Evolutionary conservation across 352 stramenopile species (phyloP).

Genomic region (Plasmopara muralis): DNA sequence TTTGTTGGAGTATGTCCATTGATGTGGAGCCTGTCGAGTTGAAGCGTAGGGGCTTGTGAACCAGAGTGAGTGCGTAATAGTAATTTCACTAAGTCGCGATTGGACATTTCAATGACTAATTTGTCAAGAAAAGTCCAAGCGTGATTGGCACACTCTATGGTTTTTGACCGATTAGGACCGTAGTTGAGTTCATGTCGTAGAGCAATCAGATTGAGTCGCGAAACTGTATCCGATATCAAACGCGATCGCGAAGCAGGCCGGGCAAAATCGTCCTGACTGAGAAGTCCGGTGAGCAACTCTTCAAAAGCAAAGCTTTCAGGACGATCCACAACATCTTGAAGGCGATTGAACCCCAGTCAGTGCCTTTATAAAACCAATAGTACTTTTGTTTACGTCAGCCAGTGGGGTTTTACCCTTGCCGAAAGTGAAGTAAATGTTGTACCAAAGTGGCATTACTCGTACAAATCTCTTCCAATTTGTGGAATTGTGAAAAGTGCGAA

Average conservation of each 20-base stretch:
- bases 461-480: neutral
- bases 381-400: neutral
- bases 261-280: neutral
- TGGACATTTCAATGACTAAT: slow-evolving; percentile 4
- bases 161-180: neutral
- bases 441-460: slow-evolving; percentile 6
- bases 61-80: neutral
- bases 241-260: slow-evolving; percentile 1
- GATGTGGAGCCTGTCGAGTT: neutral
- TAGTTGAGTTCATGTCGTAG: neutral
- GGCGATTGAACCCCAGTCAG: slow-evolving; percentile 1
- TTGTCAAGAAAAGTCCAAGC: neutral
- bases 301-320: neutral
- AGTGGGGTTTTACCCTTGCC: neutral
- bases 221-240: neutral
- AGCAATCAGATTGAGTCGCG: slow-evolving; percentile 1
- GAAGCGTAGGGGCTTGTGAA: neutral
- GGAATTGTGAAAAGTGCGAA: neutral
- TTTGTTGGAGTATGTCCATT: neutral
- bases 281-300: neutral
- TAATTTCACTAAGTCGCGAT: slow-evolving; percentile 4
- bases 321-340: slow-evolving; percentile 8
- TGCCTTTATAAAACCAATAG: neutral
- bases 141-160: neutral
- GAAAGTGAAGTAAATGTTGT: slow-evolving; percentile 9